phyloP scores from a whole-genome alignment of 2,329 filamentous ascomycete genomes.

The Colletotrichum higginsianum region DNA sequence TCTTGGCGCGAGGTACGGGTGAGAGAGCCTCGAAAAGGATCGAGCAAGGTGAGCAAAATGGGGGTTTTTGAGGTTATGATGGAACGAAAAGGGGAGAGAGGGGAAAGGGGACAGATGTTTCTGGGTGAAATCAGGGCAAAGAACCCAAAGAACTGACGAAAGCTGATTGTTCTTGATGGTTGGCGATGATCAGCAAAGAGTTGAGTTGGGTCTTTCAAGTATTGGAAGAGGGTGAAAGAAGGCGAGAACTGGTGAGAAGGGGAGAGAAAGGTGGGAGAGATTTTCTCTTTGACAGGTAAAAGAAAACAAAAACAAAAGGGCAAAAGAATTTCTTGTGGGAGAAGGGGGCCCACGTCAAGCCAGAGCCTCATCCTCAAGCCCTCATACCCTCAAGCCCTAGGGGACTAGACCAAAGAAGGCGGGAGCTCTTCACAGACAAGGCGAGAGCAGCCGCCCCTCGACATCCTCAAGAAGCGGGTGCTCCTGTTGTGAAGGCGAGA shows the following conservation, averaged over 20 bases:
- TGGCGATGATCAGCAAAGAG: constrained; percentile 4
- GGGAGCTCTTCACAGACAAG: neutral
- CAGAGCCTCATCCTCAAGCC: neutral
- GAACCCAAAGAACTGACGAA: neutral
- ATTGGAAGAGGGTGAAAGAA: neutral
- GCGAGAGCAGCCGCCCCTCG: constrained; percentile 1
- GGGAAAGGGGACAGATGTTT: neutral
- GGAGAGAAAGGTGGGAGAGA: neutral
- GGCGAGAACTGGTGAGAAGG: neutral
- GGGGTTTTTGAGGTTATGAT: neutral
- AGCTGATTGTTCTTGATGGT: neutral
- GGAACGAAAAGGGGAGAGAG: neutral
- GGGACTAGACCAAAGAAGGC: constrained; percentile 3
- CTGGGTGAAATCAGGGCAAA: neutral
- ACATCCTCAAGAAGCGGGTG: neutral
- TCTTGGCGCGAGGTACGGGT: neutral
- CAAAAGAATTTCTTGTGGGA: neutral
- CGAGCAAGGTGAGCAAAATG: no score
- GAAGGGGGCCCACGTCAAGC: neutral
- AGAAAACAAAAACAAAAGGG: neutral
- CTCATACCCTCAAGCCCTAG: neutral
- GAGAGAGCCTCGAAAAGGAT: neutral
- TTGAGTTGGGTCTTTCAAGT: neutral
- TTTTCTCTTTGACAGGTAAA: neutral
- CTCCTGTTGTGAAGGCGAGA: neutral